phyloP scores from a whole-genome alignment of 2,329 filamentous ascomycete species.

The Fusarium guadeloupense region DNA sequence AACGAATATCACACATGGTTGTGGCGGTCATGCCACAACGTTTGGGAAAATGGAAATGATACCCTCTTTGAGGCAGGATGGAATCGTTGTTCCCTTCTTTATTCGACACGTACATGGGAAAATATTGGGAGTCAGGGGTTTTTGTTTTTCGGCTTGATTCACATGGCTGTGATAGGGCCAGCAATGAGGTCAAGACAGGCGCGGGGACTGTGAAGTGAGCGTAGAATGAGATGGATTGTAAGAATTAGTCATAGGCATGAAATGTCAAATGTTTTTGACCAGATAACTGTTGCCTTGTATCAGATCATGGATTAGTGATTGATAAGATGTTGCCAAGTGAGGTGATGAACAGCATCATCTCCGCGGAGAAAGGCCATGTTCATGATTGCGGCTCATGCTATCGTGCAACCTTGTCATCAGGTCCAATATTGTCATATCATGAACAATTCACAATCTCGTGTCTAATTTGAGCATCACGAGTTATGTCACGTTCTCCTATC shows the following conservation, averaged over 20 bases:
- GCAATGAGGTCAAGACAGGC: constrained; percentile 5
- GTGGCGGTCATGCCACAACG: constrained; percentile 8
- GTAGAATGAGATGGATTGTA: constrained; percentile 34
- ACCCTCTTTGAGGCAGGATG: constrained; percentile 39
- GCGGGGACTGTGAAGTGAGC: constrained; percentile 4
- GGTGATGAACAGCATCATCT: not conserved
- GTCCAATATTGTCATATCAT: too few species aligned
- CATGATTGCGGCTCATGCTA: not conserved
- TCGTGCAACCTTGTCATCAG: not conserved
- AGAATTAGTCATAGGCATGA: constrained; percentile 25
- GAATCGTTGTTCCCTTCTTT: constrained; percentile 26
- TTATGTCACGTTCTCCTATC: not conserved
- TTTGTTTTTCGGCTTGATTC: constrained; percentile 30
- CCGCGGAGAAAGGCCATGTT: not conserved
- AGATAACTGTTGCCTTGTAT: not conserved
- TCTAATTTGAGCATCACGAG: not conserved
- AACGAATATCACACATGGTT: constrained; percentile 16
- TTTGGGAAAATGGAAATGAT: constrained; percentile 40
- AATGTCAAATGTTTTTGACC: constrained; percentile 28
- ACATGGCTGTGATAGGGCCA: constrained; percentile 18
- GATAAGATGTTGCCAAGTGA: constrained; percentile 16
- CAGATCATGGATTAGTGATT: constrained; percentile 10
- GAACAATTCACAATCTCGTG: not conserved
- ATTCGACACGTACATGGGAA: constrained; percentile 28
- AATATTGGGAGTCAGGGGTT: constrained; percentile 42